These are phyloP conservation scores for Lecanicillium sp. DNA, from an alignment of 2,329 filamentous ascomycete genomes.

Conservation along the genomic window DNA sequence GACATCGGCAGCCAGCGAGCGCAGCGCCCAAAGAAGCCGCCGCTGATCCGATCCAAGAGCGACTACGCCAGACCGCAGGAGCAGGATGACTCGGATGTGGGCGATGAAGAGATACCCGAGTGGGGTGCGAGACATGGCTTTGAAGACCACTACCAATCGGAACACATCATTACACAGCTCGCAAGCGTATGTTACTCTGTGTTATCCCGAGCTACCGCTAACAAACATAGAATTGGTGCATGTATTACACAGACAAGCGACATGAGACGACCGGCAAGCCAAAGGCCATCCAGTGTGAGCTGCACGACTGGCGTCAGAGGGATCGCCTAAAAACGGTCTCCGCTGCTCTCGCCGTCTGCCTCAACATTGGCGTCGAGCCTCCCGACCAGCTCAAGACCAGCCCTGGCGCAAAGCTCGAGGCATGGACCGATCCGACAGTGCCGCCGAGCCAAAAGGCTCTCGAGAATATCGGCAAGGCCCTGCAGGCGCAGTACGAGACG, in stretches of 20 bases:
- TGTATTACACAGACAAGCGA: constrained; percentile 98
- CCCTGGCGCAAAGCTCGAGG: constrained; percentile 88
- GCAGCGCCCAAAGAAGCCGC: constrained; percentile 40
- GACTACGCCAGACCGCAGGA: constrained; percentile 42
- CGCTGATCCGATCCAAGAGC: constrained; percentile 52
- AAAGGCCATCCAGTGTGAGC: constrained; percentile 56
- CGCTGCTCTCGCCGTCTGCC: constrained; percentile 84
- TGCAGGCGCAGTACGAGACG: constrained; percentile 96
- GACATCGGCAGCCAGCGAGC: constrained; percentile 31
- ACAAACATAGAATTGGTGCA: constrained; percentile 78
- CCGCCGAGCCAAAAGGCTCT: constrained; percentile 77
- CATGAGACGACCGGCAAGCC: constrained; percentile 92
- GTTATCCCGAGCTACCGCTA: constrained; percentile 7
- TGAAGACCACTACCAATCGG: constrained; percentile 85
- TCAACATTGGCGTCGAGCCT: constrained; percentile 96
- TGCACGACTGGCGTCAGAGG: constrained; percentile 96
- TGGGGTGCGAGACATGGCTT: constrained; percentile 75
- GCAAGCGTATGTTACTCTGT: constrained; percentile 58
- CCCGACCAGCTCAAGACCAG: constrained; percentile 95
- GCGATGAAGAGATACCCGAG: constrained; percentile 42
- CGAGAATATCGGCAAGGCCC: constrained; percentile 88
- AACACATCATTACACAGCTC: constrained; percentile 79
- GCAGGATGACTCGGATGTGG: constrained; percentile 34
- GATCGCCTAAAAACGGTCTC: constrained; percentile 96
- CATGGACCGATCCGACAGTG: constrained; percentile 88